Conservation (phyloP, 202 grass and related monocot species). For the Miscanthus sacchariflorus region DNA sequence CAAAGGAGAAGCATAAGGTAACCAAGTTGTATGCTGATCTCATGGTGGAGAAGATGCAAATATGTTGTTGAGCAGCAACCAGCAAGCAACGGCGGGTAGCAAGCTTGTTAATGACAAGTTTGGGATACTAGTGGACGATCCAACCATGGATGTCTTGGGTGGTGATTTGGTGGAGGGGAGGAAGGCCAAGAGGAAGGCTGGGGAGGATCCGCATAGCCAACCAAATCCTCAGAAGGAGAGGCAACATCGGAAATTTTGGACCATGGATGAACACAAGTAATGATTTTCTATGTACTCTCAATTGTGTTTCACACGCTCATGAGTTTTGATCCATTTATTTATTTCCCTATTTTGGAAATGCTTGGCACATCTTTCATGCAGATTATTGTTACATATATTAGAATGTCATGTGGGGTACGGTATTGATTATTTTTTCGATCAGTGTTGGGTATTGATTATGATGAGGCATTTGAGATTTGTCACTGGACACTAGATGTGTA, state of each 20-base stretch:
- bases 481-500: neutral
- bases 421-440: no score
- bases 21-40: no score
- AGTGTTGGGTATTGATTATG: neutral
- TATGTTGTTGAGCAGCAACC: no score
- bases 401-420: neutral
- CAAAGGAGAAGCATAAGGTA: no score
- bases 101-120: neutral
- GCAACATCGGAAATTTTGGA: neutral
- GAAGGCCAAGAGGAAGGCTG: neutral
- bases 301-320: neutral
- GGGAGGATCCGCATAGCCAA: neutral
- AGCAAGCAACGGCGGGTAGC: rapidly evolving
- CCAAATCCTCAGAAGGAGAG: neutral
- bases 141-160: neutral
- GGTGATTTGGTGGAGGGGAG: neutral
- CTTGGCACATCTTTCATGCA: neutral
- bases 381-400: neutral
- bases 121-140: neutral
- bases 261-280: neutral
- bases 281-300: neutral
- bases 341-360: neutral
- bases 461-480: neutral
- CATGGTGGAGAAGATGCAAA: no score
- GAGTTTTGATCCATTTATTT: neutral